Evolutionary conservation across 805 yeast genomes (phyloP).

Genomic region (Candida wancherniae): DNA sequence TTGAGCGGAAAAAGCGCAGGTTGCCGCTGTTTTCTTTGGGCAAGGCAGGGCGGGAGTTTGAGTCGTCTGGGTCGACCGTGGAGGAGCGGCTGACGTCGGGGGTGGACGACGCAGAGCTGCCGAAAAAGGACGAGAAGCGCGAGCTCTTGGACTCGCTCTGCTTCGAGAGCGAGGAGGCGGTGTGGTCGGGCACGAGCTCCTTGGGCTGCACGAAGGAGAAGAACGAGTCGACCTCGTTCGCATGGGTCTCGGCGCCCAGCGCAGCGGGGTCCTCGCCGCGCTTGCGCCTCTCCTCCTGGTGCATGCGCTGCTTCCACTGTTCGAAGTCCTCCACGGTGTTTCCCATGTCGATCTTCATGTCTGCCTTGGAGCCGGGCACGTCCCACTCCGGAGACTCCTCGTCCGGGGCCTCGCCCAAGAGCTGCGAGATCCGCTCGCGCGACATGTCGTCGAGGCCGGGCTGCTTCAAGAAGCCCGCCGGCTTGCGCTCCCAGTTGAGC

Average conservation of each 20-base stretch:
- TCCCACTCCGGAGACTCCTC: conserved; percentile 41
- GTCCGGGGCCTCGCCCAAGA: conserved; percentile 32
- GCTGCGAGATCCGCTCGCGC: conserved; percentile 29
- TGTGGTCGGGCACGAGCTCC: conserved; percentile 6
- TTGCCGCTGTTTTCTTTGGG: no score
- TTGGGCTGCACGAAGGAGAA: conserved; percentile 38
- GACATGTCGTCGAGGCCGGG: conserved; percentile 29
- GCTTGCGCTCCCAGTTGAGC: conserved; percentile 31
- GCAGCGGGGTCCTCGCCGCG: conserved; percentile 33
- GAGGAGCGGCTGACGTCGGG: no score
- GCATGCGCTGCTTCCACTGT: conserved; percentile 53
- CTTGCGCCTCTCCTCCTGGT: conserved; percentile 43
- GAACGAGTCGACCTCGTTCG: conserved; percentile 41
- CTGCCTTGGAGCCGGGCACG: conserved; percentile 23
- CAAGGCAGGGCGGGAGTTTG: no score
- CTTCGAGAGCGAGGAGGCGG: conserved; percentile 5
- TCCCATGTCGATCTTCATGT: conserved; percentile 35
- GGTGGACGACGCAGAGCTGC: conserved; percentile 9
- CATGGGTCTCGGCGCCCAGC: conserved; percentile 12
- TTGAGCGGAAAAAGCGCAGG: no score
- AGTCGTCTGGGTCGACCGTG: no score
- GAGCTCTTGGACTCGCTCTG: conserved; percentile 23
- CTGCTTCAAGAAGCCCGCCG: conserved; percentile 16
- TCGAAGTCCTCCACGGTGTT: conserved; percentile 56
- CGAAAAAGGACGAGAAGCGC: conserved; percentile 14